These are phyloP conservation scores for Fusarium sp. DNA, from an alignment of 2,329 filamentous ascomycete genomes.

Conservation along the genomic window DNA sequence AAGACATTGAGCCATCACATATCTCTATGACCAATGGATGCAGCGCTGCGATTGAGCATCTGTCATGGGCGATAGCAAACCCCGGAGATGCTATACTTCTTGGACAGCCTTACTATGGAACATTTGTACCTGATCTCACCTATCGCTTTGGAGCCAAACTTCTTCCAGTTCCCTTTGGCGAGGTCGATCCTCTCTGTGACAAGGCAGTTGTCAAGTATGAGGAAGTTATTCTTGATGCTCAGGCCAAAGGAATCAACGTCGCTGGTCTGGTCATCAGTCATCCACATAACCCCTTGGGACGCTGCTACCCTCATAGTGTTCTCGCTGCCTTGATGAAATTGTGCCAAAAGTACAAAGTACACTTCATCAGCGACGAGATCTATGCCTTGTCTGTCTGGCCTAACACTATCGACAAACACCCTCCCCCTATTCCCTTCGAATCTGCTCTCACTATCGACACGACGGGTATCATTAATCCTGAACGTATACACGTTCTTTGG, in stretches of 20 bases:
- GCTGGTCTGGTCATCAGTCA: constrained; percentile 66
- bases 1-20: constrained; percentile 52
- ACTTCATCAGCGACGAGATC: constrained; percentile 67
- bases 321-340: constrained; percentile 61
- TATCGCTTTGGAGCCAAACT: constrained; percentile 60
- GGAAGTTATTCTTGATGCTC: constrained; percentile 57
- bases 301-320: constrained; percentile 60
- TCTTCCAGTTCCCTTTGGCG: constrained; percentile 61
- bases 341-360: constrained; percentile 64
- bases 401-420: constrained; percentile 54
- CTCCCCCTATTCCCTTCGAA: constrained; percentile 57
- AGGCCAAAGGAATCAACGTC: constrained; percentile 58
- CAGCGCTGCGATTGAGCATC: constrained; percentile 59
- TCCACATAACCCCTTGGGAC: constrained; percentile 67
- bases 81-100: constrained; percentile 60
- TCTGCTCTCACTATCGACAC: constrained; percentile 63
- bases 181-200: constrained; percentile 60
- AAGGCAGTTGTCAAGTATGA: constrained; percentile 63
- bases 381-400: constrained; percentile 68
- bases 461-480: constrained; percentile 62
- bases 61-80: constrained; percentile 58
- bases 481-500: constrained; percentile 67
- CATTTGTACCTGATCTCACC: constrained; percentile 63
- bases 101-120: constrained; percentile 64
- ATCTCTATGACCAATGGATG: constrained; percentile 59